These are phyloP conservation scores for Clitopilus passeckerianus DNA, from an alignment of 768 basidiomycete genomes.

Conservation along the genomic window DNA sequence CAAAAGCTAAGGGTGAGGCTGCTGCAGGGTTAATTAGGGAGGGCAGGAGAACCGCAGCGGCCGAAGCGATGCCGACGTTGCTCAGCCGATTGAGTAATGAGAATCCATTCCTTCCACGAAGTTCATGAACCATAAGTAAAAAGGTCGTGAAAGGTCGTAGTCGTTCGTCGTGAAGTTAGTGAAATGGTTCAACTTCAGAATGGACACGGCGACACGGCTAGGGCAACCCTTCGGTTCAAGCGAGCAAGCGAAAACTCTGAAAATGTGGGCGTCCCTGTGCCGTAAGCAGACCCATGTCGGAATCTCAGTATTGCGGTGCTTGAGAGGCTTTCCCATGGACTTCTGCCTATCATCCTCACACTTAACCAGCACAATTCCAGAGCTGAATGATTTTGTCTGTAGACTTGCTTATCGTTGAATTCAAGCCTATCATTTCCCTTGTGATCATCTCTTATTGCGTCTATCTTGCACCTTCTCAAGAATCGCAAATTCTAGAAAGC, in stretches of 20 bases:
- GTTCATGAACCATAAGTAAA: neutral
- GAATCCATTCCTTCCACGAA: neutral
- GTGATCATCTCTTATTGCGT: neutral
- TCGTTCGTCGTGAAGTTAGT: neutral
- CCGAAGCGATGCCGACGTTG: neutral
- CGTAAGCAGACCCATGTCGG: neutral
- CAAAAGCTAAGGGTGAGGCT: constrained; percentile 9
- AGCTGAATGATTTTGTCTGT: neutral
- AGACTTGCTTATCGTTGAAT: neutral
- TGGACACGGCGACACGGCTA: neutral
- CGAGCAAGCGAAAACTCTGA: neutral
- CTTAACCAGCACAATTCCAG: neutral
- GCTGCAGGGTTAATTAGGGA: constrained; percentile 3
- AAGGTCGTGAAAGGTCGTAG: neutral
- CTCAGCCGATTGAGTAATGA: neutral
- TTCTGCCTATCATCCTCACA: neutral
- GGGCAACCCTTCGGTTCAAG: neutral
- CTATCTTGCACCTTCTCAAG: neutral
- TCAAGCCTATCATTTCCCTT: neutral
- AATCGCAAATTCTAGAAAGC: neutral
- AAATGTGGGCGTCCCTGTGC: neutral
- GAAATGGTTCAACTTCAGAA: neutral
- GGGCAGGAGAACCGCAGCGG: neutral
- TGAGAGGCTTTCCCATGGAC: neutral
- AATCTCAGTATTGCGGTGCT: neutral